A percentile compares a stretch with the other conserved stretches of the same genome.
Evolutionary conservation across 2,329 filamentous ascomycete species (phyloP).

Genomic region (Xylaria sp.): DNA sequence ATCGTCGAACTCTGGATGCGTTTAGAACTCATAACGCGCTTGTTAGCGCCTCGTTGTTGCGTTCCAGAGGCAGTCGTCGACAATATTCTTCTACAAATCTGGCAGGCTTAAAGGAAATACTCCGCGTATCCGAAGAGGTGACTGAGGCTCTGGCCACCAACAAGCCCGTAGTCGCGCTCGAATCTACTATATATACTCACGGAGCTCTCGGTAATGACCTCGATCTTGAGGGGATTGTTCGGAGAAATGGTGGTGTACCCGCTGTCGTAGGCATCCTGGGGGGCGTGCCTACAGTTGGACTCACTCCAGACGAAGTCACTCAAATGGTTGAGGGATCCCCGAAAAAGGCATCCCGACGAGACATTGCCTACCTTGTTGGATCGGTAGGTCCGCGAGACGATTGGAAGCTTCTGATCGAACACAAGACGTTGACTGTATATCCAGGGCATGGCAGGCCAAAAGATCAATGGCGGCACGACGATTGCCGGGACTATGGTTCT

Average conservation of each 20-base stretch:
- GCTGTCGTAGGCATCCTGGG: constrained; percentile 91
- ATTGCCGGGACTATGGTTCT: constrained; percentile 94
- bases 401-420: not conserved
- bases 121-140: constrained; percentile 85
- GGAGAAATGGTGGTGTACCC: constrained; percentile 82
- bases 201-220: constrained; percentile 79
- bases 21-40: constrained; percentile 14
- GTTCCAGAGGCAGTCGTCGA: constrained; percentile 29
- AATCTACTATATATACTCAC: constrained; percentile 98
- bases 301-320: constrained; percentile 76
- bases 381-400: constrained; percentile 63
- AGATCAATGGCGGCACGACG: constrained; percentile 88
- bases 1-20: constrained; percentile 10
- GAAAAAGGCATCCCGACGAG: constrained; percentile 85
- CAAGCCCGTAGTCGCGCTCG: constrained; percentile 88
- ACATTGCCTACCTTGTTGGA: constrained; percentile 84
- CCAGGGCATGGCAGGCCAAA: constrained; percentile 72
- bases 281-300: constrained; percentile 83
- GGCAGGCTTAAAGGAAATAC: constrained; percentile 57
- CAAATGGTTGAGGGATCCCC: constrained; percentile 76
- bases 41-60: constrained; percentile 30
- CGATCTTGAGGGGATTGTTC: constrained; percentile 82
- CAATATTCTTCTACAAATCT: constrained; percentile 37
- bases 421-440: constrained; percentile 28
- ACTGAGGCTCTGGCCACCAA: constrained; percentile 76